Evolutionary conservation across 441 rosid genomes (phyloP).

Genomic region (Populus tomentosa): DNA sequence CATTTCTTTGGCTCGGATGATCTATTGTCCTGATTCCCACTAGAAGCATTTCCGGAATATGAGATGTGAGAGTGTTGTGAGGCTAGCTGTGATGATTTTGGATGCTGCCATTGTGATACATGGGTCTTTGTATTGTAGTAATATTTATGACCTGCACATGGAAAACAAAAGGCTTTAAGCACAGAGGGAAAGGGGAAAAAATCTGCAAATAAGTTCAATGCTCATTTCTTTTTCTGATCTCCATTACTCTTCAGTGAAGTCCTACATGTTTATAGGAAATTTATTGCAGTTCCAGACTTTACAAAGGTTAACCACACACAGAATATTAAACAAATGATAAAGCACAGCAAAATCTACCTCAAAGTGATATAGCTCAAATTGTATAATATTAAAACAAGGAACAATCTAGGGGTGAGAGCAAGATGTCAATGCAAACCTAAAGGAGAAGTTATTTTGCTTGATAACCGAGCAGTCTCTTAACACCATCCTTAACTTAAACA

Average conservation of each 20-base stretch:
- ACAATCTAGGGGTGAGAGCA: background rate
- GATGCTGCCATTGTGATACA: constrained; percentile 80
- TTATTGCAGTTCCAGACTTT: too few species aligned
- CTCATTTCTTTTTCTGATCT: background rate
- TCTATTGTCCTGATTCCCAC: constrained; percentile 28
- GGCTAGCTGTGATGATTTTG: constrained; percentile 39
- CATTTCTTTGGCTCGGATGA: constrained; percentile 51
- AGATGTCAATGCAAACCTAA: background rate
- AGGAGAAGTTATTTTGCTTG: background rate
- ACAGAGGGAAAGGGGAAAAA: background rate
- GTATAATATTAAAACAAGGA: background rate
- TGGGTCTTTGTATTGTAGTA: constrained; percentile 78
- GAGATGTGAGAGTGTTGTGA: constrained; percentile 21
- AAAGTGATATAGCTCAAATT: background rate
- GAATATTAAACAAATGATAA: background rate
- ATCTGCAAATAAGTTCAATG: background rate
- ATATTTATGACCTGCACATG: constrained; percentile 66
- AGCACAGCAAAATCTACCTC: background rate
- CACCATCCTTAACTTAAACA: too few species aligned
- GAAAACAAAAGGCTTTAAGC: constrained; percentile 11
- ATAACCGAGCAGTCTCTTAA: too few species aligned
- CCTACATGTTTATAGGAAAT: background rate
- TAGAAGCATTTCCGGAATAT: constrained; percentile 24
- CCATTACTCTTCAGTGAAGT: background rate
- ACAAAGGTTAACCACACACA: background rate